phyloP scores from a whole-genome alignment of 2,329 filamentous ascomycete genomes.

The Fusarium sulawesiense region DNA sequence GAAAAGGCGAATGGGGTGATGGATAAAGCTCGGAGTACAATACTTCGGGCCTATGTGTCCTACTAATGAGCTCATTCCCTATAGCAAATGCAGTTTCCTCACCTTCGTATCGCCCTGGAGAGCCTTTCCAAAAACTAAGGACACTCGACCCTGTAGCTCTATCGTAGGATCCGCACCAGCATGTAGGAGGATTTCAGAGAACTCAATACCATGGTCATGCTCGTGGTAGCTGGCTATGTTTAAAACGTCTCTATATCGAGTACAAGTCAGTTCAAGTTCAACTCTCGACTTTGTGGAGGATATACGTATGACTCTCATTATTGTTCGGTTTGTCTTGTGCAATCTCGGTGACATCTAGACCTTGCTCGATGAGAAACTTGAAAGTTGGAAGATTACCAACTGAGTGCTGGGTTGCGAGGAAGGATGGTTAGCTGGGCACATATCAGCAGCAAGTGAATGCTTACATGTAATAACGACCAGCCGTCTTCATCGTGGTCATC shows the following conservation, averaged over 20 bases:
- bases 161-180: neutral
- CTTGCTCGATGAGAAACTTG: neutral
- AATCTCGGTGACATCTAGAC: neutral
- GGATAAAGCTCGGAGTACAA: neutral
- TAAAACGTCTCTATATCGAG: neutral
- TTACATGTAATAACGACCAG: neutral
- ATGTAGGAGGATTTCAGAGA: neutral
- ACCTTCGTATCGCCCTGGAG: neutral
- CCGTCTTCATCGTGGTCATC: neutral
- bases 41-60: neutral
- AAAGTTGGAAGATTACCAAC: accelerated
- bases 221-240: too few relatives aligned
- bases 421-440: too few relatives aligned
- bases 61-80: neutral
- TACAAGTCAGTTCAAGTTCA: neutral
- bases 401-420: neutral
- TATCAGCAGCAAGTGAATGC: neutral
- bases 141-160: neutral
- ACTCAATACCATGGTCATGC: neutral
- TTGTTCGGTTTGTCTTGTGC: accelerated
- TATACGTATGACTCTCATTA: neutral
- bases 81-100: neutral
- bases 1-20: neutral
- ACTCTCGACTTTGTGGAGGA: neutral
- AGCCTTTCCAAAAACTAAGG: too few relatives aligned